Evolutionary conservation across 768 basidiomycete species (phyloP).

Genomic region (Lactifluus piperatus): DNA sequence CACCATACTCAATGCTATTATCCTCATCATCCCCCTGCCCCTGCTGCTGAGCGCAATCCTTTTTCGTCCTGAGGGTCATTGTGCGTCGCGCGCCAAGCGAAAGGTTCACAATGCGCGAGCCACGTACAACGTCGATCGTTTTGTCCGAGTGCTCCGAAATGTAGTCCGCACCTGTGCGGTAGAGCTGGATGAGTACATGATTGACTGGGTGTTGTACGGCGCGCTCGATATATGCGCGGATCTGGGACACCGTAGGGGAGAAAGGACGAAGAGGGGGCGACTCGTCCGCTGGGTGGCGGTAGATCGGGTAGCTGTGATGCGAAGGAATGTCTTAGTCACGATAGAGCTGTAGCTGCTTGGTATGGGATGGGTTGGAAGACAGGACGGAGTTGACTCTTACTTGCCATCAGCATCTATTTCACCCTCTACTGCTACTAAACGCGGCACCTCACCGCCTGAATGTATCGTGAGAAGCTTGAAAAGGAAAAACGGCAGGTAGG

Average conservation of each 20-base stretch:
- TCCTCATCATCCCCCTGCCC: background rate
- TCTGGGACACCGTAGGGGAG: conserved; percentile 56
- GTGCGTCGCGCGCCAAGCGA: conserved; percentile 69
- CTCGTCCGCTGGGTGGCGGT: conserved; percentile 75
- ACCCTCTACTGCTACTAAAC: conserved; percentile 56
- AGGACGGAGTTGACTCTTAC: conserved; percentile 22
- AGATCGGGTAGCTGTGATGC: conserved; percentile 54
- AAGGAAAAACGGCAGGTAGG: background rate
- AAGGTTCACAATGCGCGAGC: conserved; percentile 72
- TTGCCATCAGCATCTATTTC: conserved; percentile 43
- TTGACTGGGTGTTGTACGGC: conserved; percentile 61
- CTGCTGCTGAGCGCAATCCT: conserved; percentile 26
- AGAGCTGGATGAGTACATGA: conserved; percentile 76
- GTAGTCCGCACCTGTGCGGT: conserved; percentile 70
- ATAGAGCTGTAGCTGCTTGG: background rate
- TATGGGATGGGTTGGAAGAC: no score
- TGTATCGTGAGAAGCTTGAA: background rate
- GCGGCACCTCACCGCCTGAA: conserved; percentile 64
- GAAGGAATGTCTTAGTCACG: background rate
- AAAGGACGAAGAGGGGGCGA: conserved; percentile 61
- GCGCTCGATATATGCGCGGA: conserved; percentile 54
- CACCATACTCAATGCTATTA: background rate
- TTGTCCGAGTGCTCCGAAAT: conserved; percentile 87
- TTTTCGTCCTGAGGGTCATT: conserved; percentile 69
- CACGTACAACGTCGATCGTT: conserved; percentile 70